Percentiles rank a stretch among this genome's conserved stretches.
Evolutionary conservation across 176 grass and related monocot species (phyloP).

Genomic region (Oryza meridionalis): DNA sequence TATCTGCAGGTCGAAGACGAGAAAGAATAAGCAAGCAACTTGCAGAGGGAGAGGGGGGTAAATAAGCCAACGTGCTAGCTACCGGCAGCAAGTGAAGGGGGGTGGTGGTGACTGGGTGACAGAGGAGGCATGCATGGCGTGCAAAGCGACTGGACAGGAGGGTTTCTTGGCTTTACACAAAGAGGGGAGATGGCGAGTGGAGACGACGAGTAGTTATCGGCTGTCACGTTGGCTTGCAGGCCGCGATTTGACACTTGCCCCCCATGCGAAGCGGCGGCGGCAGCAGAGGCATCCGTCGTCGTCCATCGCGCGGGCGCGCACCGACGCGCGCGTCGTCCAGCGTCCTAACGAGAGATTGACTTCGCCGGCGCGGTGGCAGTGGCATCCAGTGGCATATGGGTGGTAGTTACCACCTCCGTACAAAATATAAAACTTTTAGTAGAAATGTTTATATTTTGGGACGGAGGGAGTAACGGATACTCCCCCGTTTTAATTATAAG

Average conservation of each 20-base stretch:
- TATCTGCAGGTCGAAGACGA: background rate
- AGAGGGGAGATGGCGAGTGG: background rate
- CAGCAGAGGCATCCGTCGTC: too few species aligned
- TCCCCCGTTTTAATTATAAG: too few species aligned
- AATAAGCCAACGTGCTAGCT: background rate
- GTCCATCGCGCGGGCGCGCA: too few species aligned
- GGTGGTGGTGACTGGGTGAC: too few species aligned
- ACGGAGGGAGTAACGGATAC: too few species aligned
- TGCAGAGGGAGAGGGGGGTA: background rate
- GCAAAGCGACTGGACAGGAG: background rate
- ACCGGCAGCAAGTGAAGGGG: background rate
- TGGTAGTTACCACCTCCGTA: too few species aligned
- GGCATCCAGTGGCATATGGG: background rate
- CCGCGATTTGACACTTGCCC: conserved; percentile 1
- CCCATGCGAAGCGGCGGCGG: background rate
- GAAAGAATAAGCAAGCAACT: background rate
- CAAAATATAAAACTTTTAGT: too few species aligned
- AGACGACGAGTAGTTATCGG: conserved; percentile 31
- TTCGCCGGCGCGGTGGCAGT: background rate
- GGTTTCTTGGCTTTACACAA: background rate
- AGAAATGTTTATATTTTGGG: too few species aligned
- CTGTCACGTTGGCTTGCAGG: background rate
- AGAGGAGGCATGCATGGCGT: background rate
- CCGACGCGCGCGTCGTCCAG: too few species aligned
- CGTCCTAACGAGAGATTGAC: background rate